Evolutionary conservation across 805 yeast species (phyloP), one percentile per base, ranked within the genome.

Genomic region (Lachancea dasiensis): DNA sequence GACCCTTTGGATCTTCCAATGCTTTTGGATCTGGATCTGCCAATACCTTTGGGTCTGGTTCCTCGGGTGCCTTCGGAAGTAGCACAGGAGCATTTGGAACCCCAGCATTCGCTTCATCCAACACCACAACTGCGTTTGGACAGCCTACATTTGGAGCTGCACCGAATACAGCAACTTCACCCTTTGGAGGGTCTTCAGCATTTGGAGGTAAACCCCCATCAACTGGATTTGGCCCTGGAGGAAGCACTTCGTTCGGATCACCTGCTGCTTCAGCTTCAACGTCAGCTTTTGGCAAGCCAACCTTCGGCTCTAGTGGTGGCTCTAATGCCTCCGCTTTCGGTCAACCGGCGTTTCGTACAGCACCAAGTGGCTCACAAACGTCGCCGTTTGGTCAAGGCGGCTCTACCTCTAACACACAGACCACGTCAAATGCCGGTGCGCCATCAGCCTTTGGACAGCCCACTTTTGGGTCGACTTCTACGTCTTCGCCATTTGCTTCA

Each of bases 381-480:
- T n/a, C n/a, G n/a, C n/a, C n/a, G n/a, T n/a, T n/a, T n/a, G n/a
- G n/a, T n/a, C n/a, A n/a, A n/a, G n/a, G n/a, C n/a, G n/a, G n/a
- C n/a, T n/a, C n/a, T n/a, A n/a, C n/a, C n/a, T n/a, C n/a, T n/a
- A n/a, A n/a, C n/a, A n/a, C n/a, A n/a, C n/a, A n/a, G n/a, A n/a
- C n/a, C n/a, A n/a, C n/a, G n/a, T n/a, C n/a, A n/a, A n/a, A n/a
- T n/a, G n/a, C n/a, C n/a, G n/a, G n/a, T 13, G 33, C 46, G 22
- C 34, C 47, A 4, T 43, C 56, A 6, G 51, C 59, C 14, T 54
- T 55, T 50, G 61, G 57, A 4, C 34, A 31, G 4, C 36, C 40
- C 14, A 38, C 49, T 17, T 39, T 36, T 40, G 34, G 41, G 4
- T 27, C 27, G 6, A 13, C 23, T 5, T 16, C 28, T 4, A 13